Percentiles rank a stretch among this genome's conserved stretches.
Evolutionary conservation across 2,329 filamentous ascomycete genomes (phyloP).

Genomic region (Rhinocladiella mackenziei): DNA sequence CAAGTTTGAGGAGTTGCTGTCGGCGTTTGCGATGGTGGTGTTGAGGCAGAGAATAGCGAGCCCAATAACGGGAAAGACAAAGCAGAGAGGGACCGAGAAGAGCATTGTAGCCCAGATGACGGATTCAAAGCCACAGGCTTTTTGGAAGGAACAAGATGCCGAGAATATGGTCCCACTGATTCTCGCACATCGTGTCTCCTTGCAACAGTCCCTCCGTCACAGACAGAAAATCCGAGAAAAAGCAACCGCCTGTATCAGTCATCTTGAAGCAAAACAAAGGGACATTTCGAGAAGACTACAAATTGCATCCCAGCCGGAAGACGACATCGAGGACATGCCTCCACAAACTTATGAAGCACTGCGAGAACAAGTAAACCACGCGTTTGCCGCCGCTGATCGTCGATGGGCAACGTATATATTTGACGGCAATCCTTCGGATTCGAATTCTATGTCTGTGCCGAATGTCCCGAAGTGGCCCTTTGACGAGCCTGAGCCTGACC

Average conservation of each 20-base stretch:
- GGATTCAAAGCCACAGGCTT: no score
- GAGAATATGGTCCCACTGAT: conserved; percentile 59
- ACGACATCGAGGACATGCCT: not conserved
- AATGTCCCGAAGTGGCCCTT: no score
- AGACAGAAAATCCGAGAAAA: conserved; percentile 6
- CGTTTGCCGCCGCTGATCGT: conserved; percentile 11
- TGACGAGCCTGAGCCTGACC: no score
- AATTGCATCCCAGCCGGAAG: not conserved
- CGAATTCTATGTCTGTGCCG: not conserved
- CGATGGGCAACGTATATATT: conserved; percentile 17
- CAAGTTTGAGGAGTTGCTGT: conserved; percentile 78
- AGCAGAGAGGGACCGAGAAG: not conserved
- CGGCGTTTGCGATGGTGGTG: conserved; percentile 77
- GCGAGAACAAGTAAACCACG: conserved; percentile 8
- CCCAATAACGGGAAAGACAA: conserved; percentile 16
- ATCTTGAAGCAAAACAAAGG: not conserved
- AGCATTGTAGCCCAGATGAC: no score
- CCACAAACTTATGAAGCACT: conserved; percentile 5
- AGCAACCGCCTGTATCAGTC: conserved; percentile 1
- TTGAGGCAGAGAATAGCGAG: conserved; percentile 55
- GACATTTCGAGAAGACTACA: conserved; percentile 1
- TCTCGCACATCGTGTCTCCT: conserved; percentile 66
- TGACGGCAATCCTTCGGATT: conserved; percentile 1
- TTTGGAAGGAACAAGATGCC: conserved; percentile 31
- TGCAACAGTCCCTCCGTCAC: conserved; percentile 41